These are phyloP conservation scores for Chaetomium olivaceum DNA, from an alignment of 2,329 filamentous ascomycete genomes.

Conservation along the genomic window DNA sequence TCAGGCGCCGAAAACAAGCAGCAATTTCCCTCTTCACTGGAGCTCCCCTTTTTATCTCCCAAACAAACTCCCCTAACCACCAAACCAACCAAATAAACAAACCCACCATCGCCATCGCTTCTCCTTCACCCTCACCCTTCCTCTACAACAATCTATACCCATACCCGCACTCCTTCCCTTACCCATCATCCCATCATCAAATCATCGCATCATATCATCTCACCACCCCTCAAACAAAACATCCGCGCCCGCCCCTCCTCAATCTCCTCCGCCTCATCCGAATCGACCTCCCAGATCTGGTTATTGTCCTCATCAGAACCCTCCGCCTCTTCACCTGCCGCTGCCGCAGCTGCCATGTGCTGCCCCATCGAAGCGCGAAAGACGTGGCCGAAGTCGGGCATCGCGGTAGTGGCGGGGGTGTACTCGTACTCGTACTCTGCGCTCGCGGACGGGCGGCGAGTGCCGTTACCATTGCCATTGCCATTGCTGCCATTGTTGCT, in stretches of 20 bases:
- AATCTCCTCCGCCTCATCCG: slow-evolving; percentile 23
- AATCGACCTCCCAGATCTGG: slow-evolving; percentile 23
- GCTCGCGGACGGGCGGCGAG: not conserved
- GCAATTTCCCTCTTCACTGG: not conserved
- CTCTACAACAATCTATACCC: not conserved
- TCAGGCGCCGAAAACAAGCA: not conserved
- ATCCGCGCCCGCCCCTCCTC: slow-evolving; percentile 12
- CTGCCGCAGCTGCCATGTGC: too few relatives aligned
- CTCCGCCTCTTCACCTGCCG: too few relatives aligned
- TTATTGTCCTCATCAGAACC: not conserved
- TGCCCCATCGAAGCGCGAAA: not conserved
- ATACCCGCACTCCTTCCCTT: not conserved
- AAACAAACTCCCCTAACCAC: not conserved
- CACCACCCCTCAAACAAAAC: not conserved
- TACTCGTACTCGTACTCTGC: too few relatives aligned
- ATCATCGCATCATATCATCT: not conserved
- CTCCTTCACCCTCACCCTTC: not conserved
- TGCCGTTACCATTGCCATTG: not conserved
- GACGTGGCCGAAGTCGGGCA: not conserved
- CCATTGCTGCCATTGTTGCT: not conserved
- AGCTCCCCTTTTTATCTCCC: too few relatives aligned
- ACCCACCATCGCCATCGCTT: not conserved
- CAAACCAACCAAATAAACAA: not conserved
- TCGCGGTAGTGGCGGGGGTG: not conserved
- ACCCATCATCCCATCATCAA: not conserved